phyloP scores from a whole-genome alignment of 2,329 filamentous ascomycete genomes.

The Fusarium coicis region DNA sequence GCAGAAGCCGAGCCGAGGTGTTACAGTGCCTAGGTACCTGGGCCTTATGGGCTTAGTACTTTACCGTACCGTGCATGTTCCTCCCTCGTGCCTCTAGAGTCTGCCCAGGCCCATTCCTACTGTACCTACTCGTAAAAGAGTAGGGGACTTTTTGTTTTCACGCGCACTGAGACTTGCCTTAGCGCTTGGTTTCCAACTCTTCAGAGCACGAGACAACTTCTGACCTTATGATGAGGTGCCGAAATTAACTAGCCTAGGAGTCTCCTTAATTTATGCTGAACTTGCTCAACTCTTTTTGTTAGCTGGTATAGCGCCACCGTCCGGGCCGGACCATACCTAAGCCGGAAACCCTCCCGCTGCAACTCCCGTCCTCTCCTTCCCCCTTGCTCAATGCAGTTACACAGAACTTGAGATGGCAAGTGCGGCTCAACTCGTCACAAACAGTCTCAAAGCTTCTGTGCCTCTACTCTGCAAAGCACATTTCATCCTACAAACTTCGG shows the following conservation, averaged over 20 bases:
- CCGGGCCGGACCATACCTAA: background rate
- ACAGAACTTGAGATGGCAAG: background rate
- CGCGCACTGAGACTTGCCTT: background rate
- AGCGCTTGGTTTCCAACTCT: background rate
- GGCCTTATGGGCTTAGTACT: conserved; percentile 8
- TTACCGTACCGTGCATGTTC: background rate
- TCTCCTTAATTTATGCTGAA: background rate
- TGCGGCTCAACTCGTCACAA: conserved; percentile 14
- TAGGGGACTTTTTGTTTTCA: background rate
- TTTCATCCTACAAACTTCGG: background rate
- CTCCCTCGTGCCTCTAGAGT: background rate
- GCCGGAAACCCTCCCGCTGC: background rate
- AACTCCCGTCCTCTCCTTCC: background rate
- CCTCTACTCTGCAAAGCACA: conserved; percentile 14
- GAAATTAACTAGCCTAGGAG: background rate
- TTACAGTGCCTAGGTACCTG: conserved; percentile 15
- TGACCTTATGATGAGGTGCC: background rate
- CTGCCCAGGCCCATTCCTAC: background rate
- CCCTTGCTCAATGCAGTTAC: conserved; percentile 11
- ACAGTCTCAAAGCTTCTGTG: background rate
- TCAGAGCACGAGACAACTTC: background rate
- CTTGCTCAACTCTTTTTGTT: background rate
- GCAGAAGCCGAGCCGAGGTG: conserved; percentile 44
- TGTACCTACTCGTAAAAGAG: background rate
- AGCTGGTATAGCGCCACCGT: background rate